phyloP scores from a whole-genome alignment of 768 basidiomycete genomes.

The Cyclocybe aegerita region DNA sequence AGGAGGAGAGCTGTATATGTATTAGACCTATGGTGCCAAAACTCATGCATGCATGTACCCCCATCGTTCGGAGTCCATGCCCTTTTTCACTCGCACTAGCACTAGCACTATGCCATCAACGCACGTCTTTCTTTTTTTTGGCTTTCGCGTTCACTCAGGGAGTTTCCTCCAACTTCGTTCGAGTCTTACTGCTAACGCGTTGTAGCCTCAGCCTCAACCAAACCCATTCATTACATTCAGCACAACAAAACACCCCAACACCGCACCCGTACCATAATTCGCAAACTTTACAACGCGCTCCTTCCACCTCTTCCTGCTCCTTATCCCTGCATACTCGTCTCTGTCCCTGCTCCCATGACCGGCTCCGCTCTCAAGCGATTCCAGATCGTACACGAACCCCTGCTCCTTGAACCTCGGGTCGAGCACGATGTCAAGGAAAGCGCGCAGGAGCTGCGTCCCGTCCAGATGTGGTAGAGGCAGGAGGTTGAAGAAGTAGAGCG shows the following conservation, averaged over 20 bases:
- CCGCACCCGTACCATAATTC: slow-evolving; percentile 13
- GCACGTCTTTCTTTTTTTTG: slow-evolving; percentile 8
- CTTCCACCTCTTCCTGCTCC: slow-evolving; percentile 13
- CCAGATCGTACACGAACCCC: slow-evolving; percentile 27
- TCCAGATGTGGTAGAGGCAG: slow-evolving; percentile 74
- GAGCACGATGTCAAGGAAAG: slow-evolving; percentile 18
- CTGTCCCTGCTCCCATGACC: slow-evolving; percentile 1
- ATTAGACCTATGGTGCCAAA: slow-evolving; percentile 26
- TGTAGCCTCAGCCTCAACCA: too few relatives aligned
- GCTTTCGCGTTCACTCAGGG: slow-evolving; percentile 9
- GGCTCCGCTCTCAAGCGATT: slow-evolving; percentile 23
- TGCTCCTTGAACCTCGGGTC: not conserved
- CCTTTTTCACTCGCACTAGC: slow-evolving; percentile 13
- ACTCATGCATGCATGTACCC: slow-evolving; percentile 31
- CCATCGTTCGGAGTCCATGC: slow-evolving; percentile 29
- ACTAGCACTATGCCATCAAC: not conserved
- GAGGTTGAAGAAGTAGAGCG: slow-evolving; percentile 81
- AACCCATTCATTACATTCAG: slow-evolving; percentile 13
- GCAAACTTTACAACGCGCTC: slow-evolving; percentile 17
- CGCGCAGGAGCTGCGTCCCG: slow-evolving; percentile 56
- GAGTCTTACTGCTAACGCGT: too few relatives aligned
- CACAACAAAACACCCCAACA: slow-evolving; percentile 9
- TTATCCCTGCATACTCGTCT: too few relatives aligned
- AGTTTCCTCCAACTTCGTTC: not conserved
- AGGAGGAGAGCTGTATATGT: slow-evolving; percentile 5